Conservation (phyloP, 1,284 basidiomycete species). For the Takashimella tepidaria region DNA sequence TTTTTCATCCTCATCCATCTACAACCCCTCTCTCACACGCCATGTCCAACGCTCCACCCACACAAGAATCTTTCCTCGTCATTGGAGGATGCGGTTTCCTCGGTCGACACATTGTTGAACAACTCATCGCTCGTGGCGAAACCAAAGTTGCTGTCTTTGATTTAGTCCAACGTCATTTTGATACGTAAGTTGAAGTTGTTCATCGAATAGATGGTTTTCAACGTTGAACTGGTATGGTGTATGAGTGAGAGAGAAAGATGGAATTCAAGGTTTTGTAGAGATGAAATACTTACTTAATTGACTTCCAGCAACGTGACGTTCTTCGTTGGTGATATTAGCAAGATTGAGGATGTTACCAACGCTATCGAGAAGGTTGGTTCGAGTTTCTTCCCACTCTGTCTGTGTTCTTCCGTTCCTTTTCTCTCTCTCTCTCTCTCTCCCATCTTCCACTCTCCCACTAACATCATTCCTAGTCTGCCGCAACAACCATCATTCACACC, state of each 20-base stretch:
- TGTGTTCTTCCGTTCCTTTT: neutral
- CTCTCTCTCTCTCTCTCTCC: neutral
- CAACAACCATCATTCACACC: conserved; percentile 90
- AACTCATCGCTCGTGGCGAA: conserved; percentile 71
- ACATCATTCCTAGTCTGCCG: conserved; percentile 59
- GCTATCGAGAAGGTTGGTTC: conserved; percentile 66
- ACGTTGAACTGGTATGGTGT: no score
- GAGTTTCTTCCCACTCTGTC: neutral
- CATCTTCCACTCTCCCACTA: neutral
- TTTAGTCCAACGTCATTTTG: conserved; percentile 75
- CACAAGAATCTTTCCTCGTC: conserved; percentile 55
- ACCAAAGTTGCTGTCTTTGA: conserved; percentile 73
- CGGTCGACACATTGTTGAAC: conserved; percentile 81
- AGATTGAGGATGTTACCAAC: conserved; percentile 63
- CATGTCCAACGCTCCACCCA: conserved; percentile 18
- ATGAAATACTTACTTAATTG: no score
- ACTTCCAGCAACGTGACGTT: conserved; percentile 71
- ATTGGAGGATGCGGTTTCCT: conserved; percentile 90
- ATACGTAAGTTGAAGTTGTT: conserved; percentile 51
- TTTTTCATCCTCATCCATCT: neutral
- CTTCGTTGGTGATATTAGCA: conserved; percentile 78
- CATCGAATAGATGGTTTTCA: no score
- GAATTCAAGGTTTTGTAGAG: conserved; percentile 1
- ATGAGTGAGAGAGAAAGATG: neutral
- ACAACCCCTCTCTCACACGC: neutral